A percentile compares a stretch with the other conserved stretches of the same genome.
Conservation (phyloP, 768 basidiomycete genomes). For the Boletus reticulatus region DNA sequence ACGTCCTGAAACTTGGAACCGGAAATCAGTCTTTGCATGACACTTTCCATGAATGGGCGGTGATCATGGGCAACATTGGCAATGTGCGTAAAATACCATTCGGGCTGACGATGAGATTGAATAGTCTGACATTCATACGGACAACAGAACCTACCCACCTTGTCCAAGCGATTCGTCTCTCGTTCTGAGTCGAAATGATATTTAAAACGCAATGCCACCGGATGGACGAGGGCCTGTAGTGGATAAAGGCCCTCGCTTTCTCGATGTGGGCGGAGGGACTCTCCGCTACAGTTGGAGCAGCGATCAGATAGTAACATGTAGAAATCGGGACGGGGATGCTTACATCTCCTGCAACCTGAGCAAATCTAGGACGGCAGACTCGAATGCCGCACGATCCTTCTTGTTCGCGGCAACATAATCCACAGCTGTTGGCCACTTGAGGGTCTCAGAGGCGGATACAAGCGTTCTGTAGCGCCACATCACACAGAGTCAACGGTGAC, state of each 20-base stretch:
- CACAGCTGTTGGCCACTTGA: conserved; percentile 84
- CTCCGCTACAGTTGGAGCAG: conserved; percentile 41
- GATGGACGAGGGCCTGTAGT: conserved; percentile 78
- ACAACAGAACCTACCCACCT: conserved; percentile 46
- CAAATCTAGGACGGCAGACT: conserved; percentile 73
- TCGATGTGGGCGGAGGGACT: conserved; percentile 38
- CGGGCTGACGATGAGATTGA: conserved; percentile 58
- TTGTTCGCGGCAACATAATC: conserved; percentile 54
- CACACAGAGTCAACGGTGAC: background rate
- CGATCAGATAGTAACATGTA: conserved; percentile 1
- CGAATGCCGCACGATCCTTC: conserved; percentile 63
- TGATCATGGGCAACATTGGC: conserved; percentile 88
- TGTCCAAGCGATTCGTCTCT: conserved; percentile 89
- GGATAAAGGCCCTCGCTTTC: conserved; percentile 67
- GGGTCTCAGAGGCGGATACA: conserved; percentile 58
- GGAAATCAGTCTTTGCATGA: conserved; percentile 69
- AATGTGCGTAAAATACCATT: conserved; percentile 95
- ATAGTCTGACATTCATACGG: background rate
- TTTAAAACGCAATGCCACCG: conserved; percentile 84
- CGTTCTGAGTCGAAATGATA: conserved; percentile 91
- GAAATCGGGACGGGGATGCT: conserved; percentile 29
- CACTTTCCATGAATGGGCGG: conserved; percentile 68
- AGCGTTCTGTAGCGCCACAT: conserved; percentile 49
- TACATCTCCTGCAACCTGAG: conserved; percentile 77
- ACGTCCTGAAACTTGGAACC: conserved; percentile 60